phyloP scores from a whole-genome alignment of 140 eudicot species.

The Oenanthe javanica region DNA sequence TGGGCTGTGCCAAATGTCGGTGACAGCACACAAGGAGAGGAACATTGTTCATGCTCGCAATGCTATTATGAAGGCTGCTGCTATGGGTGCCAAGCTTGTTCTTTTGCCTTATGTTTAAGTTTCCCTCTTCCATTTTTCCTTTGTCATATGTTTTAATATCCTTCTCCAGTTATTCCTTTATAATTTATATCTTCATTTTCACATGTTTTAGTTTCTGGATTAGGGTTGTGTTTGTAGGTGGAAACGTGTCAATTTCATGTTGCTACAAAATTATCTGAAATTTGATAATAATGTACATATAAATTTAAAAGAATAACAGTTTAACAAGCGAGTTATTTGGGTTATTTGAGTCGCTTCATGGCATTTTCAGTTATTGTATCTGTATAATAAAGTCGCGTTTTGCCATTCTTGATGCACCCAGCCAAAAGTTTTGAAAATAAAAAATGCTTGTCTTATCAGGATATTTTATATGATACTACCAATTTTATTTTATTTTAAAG shows the following conservation, averaged over 20 bases:
- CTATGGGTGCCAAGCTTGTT: conserved; percentile 36
- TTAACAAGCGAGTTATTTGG: too few relatives aligned
- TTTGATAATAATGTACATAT: too few relatives aligned
- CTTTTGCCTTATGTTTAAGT: conserved; percentile 31
- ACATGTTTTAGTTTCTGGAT: not conserved
- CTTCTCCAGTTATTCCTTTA: not conserved
- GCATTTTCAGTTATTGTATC: too few relatives aligned
- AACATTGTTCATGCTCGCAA: conserved; percentile 37
- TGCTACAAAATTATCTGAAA: too few relatives aligned
- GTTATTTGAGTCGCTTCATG: too few relatives aligned
- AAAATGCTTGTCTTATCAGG: not conserved
- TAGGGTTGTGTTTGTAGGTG: not conserved
- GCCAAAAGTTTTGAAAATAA: not conserved
- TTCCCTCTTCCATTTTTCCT: not conserved
- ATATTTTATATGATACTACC: too few relatives aligned
- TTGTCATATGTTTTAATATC: not conserved
- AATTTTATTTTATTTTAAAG: not conserved
- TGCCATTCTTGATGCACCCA: not conserved
- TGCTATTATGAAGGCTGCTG: conserved; percentile 32
- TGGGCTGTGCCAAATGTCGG: conserved; percentile 40
- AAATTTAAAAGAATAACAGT: too few relatives aligned
- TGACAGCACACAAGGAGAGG: conserved; percentile 31
- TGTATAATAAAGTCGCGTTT: not conserved
- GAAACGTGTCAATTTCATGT: too few relatives aligned
- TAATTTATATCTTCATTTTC: not conserved